A percentile compares a stretch with the other conserved stretches of the same genome.
These are phyloP conservation scores for Diaporthe humulicola DNA, from an alignment of 2,329 filamentous ascomycete genomes.

Conservation along the genomic window DNA sequence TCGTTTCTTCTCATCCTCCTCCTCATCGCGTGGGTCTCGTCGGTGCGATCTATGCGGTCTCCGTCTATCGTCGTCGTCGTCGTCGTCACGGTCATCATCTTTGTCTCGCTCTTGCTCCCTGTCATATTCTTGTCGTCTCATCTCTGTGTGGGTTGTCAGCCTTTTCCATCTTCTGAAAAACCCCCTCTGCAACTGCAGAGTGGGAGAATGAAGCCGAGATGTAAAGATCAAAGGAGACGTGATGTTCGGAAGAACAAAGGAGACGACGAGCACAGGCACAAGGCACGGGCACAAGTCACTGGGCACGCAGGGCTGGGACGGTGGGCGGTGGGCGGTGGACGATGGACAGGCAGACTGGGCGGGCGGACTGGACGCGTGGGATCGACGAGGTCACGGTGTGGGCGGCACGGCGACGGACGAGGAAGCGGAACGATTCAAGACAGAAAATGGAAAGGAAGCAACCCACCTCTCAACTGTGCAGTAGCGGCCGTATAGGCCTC, in stretches of 20 bases:
- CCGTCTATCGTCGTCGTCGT: constrained; percentile 49
- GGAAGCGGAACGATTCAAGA: constrained; percentile 29
- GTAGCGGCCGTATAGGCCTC: constrained; percentile 88
- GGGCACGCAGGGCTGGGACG: constrained; percentile 34
- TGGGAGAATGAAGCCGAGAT: constrained; percentile 29
- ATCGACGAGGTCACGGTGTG: constrained; percentile 38
- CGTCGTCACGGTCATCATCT: constrained; percentile 44
- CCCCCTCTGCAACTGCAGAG: constrained; percentile 35
- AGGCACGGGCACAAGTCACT: constrained; percentile 40
- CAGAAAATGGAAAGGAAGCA: constrained; percentile 39
- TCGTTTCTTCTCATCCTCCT: constrained; percentile 50
- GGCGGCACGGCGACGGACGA: constrained; percentile 40
- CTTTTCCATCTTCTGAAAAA: constrained; percentile 37
- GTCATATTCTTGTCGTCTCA: constrained; percentile 57
- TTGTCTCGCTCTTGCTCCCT: constrained; percentile 44
- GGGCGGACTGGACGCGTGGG: constrained; percentile 36
- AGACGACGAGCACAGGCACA: constrained; percentile 40
- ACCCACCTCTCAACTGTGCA: constrained; percentile 81
- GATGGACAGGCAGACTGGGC: constrained; percentile 31
- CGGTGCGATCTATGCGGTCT: constrained; percentile 45
- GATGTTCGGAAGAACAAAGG: constrained; percentile 35
- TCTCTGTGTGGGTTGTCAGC: constrained; percentile 49
- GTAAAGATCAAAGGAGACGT: constrained; percentile 33
- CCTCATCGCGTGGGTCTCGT: constrained; percentile 48
- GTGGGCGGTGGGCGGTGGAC: constrained; percentile 27